Evolutionary conservation across 352 stramenopile species (phyloP).

Genomic region (Albugo laibachii): DNA sequence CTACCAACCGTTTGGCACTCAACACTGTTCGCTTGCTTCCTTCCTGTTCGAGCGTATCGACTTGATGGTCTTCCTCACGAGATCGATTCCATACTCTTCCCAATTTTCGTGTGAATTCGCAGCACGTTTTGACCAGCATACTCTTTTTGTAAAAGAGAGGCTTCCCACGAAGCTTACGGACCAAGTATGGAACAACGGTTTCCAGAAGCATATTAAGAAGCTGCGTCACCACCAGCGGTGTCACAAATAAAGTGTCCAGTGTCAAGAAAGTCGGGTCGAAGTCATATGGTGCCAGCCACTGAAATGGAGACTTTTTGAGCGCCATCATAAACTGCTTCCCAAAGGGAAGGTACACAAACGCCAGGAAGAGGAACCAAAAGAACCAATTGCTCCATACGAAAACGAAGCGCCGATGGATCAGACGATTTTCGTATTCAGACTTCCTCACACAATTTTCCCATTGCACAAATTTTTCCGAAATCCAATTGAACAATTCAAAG

Average conservation of each 20-base stretch:
- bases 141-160: conserved; percentile 42
- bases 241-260: conserved; percentile 77
- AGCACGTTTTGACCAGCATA: conserved; percentile 43
- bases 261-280: conserved; percentile 53
- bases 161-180: conserved; percentile 54
- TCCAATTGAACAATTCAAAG: conserved; percentile 77
- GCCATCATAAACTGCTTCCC: conserved; percentile 39
- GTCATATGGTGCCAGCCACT: conserved; percentile 37
- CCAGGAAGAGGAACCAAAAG: conserved; percentile 81
- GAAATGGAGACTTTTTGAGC: conserved; percentile 24
- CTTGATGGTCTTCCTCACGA: background rate
- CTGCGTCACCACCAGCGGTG: conserved; percentile 70
- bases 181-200: conserved; percentile 65
- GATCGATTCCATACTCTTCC: conserved; percentile 11
- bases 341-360: conserved; percentile 81
- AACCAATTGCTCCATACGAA: conserved; percentile 87
- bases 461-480: conserved; percentile 70
- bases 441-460: conserved; percentile 80
- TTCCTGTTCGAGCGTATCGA: background rate
- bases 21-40: conserved; percentile 14
- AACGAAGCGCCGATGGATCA: conserved; percentile 75
- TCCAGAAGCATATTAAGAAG: conserved; percentile 79
- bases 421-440: conserved; percentile 67
- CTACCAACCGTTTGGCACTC: conserved; percentile 24
- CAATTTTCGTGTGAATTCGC: conserved; percentile 14